These are phyloP conservation scores for Hemisphaericaspora subhashii DNA, from an alignment of 1,139 yeast species.

Conservation along the genomic window DNA sequence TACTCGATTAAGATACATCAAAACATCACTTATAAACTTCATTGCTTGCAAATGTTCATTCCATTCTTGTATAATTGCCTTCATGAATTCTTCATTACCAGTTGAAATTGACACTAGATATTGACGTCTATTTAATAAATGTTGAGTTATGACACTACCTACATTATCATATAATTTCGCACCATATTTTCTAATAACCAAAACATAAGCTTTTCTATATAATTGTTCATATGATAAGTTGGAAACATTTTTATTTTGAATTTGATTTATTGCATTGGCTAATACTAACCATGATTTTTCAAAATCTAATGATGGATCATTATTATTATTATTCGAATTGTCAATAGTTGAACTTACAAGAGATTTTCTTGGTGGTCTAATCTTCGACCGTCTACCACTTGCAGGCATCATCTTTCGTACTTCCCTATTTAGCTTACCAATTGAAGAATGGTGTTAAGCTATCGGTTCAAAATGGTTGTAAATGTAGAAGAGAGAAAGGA, in stretches of 20 bases:
- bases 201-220: slow-evolving; percentile 76
- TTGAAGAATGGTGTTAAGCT: too few species aligned
- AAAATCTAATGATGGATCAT: slow-evolving; percentile 50
- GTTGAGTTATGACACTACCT: slow-evolving; percentile 47
- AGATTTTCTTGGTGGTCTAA: slow-evolving; percentile 71
- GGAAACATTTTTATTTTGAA: slow-evolving; percentile 73
- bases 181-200: slow-evolving; percentile 77
- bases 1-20: slow-evolving; percentile 85
- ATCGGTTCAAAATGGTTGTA: background rate
- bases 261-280: slow-evolving; percentile 73
- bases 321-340: slow-evolving; percentile 13
- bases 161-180: slow-evolving; percentile 67
- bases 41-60: slow-evolving; percentile 71
- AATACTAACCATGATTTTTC: slow-evolving; percentile 71
- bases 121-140: slow-evolving; percentile 40
- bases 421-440: background rate
- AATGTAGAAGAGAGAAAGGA: too few species aligned
- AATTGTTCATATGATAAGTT: slow-evolving; percentile 80
- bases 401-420: slow-evolving; percentile 32
- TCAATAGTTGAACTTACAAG: slow-evolving; percentile 24
- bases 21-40: slow-evolving; percentile 80
- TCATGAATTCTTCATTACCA: slow-evolving; percentile 41
- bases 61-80: slow-evolving; percentile 60
- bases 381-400: slow-evolving; percentile 54
- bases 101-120: slow-evolving; percentile 20